phyloP scores from a whole-genome alignment of 2,329 filamentous ascomycete genomes.

The Ophiostoma ips region DNA sequence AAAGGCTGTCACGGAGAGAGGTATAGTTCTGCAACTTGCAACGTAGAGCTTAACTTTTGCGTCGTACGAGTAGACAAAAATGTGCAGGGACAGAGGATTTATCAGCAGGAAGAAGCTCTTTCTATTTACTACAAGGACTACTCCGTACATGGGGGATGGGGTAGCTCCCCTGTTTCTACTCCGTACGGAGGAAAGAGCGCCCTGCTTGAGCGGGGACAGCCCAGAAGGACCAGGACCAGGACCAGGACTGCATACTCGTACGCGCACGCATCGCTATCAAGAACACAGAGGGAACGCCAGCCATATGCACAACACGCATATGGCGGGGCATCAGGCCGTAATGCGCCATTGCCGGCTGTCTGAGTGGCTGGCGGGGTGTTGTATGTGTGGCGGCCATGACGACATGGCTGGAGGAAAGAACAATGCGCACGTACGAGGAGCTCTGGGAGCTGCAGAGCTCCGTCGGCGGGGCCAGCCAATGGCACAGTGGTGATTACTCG shows the following conservation, averaged over 20 bases:
- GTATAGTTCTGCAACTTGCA: not conserved
- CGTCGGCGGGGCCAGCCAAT: slow-evolving; percentile 4
- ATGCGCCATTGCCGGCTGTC: slow-evolving; percentile 5
- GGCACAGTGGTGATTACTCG: not conserved
- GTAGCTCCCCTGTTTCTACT: not conserved
- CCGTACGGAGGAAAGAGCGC: not conserved
- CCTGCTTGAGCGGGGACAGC: no score
- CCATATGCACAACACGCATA: slow-evolving; percentile 6
- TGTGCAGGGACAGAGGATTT: slow-evolving; percentile 4
- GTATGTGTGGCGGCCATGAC: slow-evolving; percentile 6
- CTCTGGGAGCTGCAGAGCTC: not conserved
- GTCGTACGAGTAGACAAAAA: no score
- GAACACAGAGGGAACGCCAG: not conserved
- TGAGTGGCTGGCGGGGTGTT: slow-evolving; percentile 5
- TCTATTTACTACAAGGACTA: not conserved
- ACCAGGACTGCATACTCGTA: no score
- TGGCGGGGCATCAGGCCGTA: not conserved
- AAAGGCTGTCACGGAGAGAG: slow-evolving; percentile 3
- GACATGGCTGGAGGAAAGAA: slow-evolving; percentile 3
- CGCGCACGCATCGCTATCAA: not conserved
- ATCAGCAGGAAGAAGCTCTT: not conserved
- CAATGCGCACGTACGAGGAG: no score
- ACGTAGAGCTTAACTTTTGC: no score
- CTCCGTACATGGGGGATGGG: not conserved
- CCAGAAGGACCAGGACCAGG: no score